A percentile compares a stretch with the other conserved stretches of the same genome.
These are phyloP conservation scores for Phyllosticta capitalensis DNA, from an alignment of 2,329 filamentous ascomycete species.

Conservation along the genomic window DNA sequence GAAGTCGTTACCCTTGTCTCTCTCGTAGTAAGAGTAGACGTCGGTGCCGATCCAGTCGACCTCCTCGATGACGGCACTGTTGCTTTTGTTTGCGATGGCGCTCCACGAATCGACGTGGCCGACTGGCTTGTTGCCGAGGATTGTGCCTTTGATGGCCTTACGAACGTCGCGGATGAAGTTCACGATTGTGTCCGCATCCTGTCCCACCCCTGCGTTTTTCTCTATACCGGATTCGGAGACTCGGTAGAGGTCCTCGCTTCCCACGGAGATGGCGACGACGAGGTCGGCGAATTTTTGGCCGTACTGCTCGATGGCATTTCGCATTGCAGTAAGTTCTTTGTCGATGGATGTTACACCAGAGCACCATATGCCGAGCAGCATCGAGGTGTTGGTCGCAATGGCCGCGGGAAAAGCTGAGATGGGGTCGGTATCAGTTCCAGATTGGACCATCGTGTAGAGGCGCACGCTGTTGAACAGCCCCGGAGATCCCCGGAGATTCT, in stretches of 20 bases:
- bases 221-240: slow-evolving; percentile 2
- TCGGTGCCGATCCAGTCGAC: slow-evolving; percentile 29
- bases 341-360: slow-evolving; percentile 22
- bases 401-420: slow-evolving; percentile 23
- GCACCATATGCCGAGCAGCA: slow-evolving; percentile 27
- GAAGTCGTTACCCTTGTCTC: slow-evolving; percentile 19
- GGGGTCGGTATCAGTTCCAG: slow-evolving; percentile 1
- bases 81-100: slow-evolving; percentile 23
- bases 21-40: slow-evolving; percentile 26
- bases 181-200: background rate
- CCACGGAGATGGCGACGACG: slow-evolving; percentile 27
- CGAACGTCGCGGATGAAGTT: slow-evolving; percentile 22
- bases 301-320: slow-evolving; percentile 22
- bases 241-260: slow-evolving; percentile 52
- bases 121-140: slow-evolving; percentile 10
- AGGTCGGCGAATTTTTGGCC: slow-evolving; percentile 21
- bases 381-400: slow-evolving; percentile 25
- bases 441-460: slow-evolving; percentile 20
- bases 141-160: slow-evolving; percentile 10
- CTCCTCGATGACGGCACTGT: slow-evolving; percentile 25
- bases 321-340: slow-evolving; percentile 24
- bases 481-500: slow-evolving; percentile 13
- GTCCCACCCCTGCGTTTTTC: background rate
- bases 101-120: slow-evolving; percentile 30
- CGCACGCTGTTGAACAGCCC: slow-evolving; percentile 19